phyloP scores from a whole-genome alignment of 2,329 filamentous ascomycete genomes.

The Sphaerulina musiva region DNA sequence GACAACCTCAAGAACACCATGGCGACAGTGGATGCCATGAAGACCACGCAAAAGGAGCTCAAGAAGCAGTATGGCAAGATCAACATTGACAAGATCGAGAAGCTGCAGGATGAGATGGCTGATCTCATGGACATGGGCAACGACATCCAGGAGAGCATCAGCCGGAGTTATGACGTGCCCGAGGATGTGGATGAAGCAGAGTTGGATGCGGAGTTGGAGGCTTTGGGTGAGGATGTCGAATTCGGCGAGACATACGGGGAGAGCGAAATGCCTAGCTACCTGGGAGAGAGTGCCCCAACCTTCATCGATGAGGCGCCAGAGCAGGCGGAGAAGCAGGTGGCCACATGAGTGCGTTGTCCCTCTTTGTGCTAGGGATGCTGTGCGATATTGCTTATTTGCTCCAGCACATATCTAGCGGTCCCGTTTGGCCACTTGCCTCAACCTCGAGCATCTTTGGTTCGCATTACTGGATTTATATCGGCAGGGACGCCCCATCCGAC shows the following conservation, averaged over 20 bases:
- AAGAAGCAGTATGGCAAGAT: constrained; percentile 95
- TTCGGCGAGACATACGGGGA: constrained; percentile 61
- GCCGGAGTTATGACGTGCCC: constrained; percentile 84
- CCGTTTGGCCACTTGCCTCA: too few species aligned
- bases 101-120: constrained; percentile 97
- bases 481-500: too few species aligned
- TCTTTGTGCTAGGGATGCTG: background rate
- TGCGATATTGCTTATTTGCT: background rate
- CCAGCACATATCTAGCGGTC: too few species aligned
- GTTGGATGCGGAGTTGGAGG: constrained; percentile 91
- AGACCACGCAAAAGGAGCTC: constrained; percentile 89
- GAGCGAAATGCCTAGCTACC: constrained; percentile 65
- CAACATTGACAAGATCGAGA: constrained; percentile 94
- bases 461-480: too few species aligned
- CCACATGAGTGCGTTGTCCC: constrained; percentile 18
- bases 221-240: constrained; percentile 88
- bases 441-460: too few species aligned
- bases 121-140: constrained; percentile 96
- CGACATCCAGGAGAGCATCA: constrained; percentile 93
- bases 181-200: constrained; percentile 97
- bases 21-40: constrained; percentile 96
- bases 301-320: constrained; percentile 86
- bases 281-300: constrained; percentile 72
- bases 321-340: constrained; percentile 30
- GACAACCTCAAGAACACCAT: constrained; percentile 98